phyloP scores from a whole-genome alignment of 345 rosid genomes.

The Citropsis articulata region DNA sequence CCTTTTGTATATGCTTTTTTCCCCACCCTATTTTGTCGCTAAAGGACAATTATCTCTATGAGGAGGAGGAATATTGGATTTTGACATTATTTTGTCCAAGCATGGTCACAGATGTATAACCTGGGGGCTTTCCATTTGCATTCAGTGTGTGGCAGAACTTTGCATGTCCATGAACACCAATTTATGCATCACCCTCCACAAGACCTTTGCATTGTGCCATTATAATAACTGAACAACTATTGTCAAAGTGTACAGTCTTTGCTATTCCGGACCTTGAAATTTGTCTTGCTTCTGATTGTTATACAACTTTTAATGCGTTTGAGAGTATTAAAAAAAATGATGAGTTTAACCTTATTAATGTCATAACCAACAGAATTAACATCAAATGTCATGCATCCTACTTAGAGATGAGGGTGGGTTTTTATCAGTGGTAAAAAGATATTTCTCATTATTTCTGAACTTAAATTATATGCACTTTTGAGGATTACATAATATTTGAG shows the following conservation, averaged over 20 bases:
- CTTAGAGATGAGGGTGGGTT: not conserved
- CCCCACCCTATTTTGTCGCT: not conserved
- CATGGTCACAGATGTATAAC: not conserved
- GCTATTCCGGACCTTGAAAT: not conserved
- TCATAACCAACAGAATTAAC: not conserved
- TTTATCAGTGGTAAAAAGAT: not conserved
- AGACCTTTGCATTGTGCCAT: not conserved
- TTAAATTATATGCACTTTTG: constrained; percentile 3
- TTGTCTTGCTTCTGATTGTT: not conserved
- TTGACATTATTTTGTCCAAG: not conserved
- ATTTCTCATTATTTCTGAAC: not conserved
- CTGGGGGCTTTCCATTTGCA: not conserved
- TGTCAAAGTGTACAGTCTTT: not conserved
- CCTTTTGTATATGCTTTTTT: not conserved
- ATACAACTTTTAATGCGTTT: not conserved
- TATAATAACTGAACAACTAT: not conserved
- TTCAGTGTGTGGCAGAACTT: not conserved
- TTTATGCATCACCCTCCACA: not conserved
- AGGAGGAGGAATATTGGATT: not conserved
- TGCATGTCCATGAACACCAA: not conserved
- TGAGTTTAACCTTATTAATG: not conserved
- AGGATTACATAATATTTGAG: not conserved
- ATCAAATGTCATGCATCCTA: not conserved
- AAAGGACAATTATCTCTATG: not conserved
- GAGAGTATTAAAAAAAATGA: not conserved